Evolutionary conservation across 129 eudicot species (phyloP), one percentile per base, ranked within the genome.

Genomic region (Pulicaria dysenterica): DNA sequence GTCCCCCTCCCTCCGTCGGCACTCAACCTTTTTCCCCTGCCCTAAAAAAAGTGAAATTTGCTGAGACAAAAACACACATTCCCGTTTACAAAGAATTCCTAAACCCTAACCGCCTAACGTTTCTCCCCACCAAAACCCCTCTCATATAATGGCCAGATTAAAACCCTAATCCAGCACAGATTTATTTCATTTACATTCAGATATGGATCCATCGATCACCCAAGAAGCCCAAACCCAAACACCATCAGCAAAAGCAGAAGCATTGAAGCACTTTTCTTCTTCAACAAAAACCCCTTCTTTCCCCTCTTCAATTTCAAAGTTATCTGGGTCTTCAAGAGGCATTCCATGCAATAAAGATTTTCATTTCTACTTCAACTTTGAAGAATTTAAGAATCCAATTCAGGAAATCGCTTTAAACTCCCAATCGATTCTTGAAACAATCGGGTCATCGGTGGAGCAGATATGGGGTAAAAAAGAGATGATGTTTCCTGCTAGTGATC

Each of bases 321-420:
- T 85, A 1, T 89, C 96, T 0, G 91, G 81, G 16, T 83, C 95
- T 51, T 81, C 92, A 7, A 75, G 87, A 51, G 79, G 63, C 69
- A 72, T 89, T 24, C 91, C 98, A 5, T 74, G 75, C 46, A 83
- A 84, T 12, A 83, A 85, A 62, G 96, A 89, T 65, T 87, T 83
- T 5, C 86, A 83, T 53, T 87, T 87, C 71, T 91, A 85, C 74
- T 64, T 75, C 72, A 87, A 81, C 74, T 87, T 88, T 54, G 53
- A 70, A 17, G 91, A 88, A 58, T 86, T 91, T 67, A 84, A 79
- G 68, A 38, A 46, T 47, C 93, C 96, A 9, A 44, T 85, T 17
- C 59, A 44, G 9, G 74, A 67, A 48, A 81, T 84, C 64, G 73
- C 73, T 17, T 58, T 61, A 13, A 72, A 61, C 0, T 81, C 94